Conservation (phyloP, 208 protist genomes). For the Phytomonas sp. region DNA sequence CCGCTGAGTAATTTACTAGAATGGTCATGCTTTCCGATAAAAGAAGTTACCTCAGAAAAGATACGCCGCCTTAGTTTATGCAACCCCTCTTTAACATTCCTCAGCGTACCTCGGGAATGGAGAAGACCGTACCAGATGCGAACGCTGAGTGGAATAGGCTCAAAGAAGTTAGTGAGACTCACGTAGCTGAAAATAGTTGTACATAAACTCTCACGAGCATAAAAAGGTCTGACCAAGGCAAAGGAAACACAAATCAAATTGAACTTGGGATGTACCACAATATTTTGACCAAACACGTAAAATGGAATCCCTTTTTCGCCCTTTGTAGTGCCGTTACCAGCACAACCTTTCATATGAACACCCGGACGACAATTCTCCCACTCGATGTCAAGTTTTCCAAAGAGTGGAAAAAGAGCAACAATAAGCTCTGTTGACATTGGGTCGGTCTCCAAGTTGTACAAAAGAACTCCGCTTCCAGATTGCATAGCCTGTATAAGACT, state of each 20-base stretch:
- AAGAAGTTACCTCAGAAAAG: constrained; percentile 16
- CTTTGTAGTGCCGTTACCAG: constrained; percentile 1
- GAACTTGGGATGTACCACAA: constrained; percentile 28
- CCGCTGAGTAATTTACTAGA: constrained; percentile 20
- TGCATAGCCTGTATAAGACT: constrained; percentile 37
- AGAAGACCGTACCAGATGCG: neutral
- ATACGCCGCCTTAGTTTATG: constrained; percentile 14
- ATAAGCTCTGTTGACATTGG: constrained; percentile 4
- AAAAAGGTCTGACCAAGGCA: constrained; percentile 6
- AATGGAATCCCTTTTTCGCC: constrained; percentile 10
- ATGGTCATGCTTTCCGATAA: constrained; percentile 13
- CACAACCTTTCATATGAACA: neutral
- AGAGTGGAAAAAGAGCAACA: constrained; percentile 1
- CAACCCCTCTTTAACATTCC: constrained; percentile 17
- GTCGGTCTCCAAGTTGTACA: constrained; percentile 43
- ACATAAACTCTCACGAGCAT: neutral
- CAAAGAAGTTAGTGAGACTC: neutral
- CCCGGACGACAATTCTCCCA: neutral
- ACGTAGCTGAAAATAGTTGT: neutral
- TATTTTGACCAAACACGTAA: constrained; percentile 22
- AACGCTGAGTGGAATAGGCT: neutral
- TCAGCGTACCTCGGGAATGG: constrained; percentile 1
- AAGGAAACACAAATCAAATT: constrained; percentile 25
- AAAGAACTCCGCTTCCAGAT: constrained; percentile 50
- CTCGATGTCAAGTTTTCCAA: neutral